Conservation (phyloP, 345 rosid genomes). For the Salix purpurea region DNA sequence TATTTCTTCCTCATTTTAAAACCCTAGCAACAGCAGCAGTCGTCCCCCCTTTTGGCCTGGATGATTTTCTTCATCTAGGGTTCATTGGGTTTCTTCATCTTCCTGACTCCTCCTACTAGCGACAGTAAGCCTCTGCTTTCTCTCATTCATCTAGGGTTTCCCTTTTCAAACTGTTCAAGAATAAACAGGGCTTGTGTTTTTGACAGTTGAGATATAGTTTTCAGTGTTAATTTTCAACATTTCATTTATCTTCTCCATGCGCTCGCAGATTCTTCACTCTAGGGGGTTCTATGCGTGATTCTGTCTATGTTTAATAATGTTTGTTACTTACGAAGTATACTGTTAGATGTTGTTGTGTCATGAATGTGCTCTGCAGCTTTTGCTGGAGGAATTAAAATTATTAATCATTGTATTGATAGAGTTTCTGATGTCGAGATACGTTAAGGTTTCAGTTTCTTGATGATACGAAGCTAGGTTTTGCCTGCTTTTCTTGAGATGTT, state of each 20-base stretch:
- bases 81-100: no score
- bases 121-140: background rate
- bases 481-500: background rate
- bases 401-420: background rate
- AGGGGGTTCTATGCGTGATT: background rate
- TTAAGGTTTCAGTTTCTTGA: background rate
- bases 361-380: background rate
- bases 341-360: background rate
- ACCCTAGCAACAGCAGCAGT: no score
- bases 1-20: no score
- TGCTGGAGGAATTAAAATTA: background rate
- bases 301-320: background rate
- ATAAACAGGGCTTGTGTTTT: no score
- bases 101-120: background rate
- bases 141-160: background rate
- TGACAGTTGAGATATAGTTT: background rate
- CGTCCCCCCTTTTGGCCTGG: no score
- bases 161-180: background rate
- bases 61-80: background rate
- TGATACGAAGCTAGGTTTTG: background rate
- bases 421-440: background rate
- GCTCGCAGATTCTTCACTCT: background rate
- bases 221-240: background rate
- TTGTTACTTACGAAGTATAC: background rate
- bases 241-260: background rate